phyloP scores from a whole-genome alignment of 352 stramenopile genomes.

The Pythium monospermum region DNA sequence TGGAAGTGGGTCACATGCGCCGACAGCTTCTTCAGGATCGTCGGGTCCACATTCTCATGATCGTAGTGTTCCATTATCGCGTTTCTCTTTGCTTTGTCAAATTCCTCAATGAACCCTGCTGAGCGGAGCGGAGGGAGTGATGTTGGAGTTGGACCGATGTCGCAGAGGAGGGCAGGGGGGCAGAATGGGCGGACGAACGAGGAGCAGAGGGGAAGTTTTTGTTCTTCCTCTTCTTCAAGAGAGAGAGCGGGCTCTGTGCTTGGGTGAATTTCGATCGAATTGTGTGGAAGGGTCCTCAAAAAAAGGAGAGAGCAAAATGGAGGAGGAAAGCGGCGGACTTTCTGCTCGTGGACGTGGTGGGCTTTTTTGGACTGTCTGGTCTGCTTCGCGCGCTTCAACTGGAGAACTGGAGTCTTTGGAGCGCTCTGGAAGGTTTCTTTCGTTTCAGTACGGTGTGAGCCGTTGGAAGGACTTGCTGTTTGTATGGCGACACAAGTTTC shows the following conservation, averaged over 20 bases:
- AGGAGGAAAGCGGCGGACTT: not conserved
- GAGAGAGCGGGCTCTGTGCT: not conserved
- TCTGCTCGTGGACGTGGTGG: not conserved
- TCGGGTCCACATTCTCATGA: slow-evolving; percentile 49
- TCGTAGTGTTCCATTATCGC: slow-evolving; percentile 38
- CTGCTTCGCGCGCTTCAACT: not conserved
- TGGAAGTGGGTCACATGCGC: slow-evolving; percentile 68
- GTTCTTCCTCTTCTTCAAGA: slow-evolving; percentile 1
- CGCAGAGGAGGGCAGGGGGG: not conserved
- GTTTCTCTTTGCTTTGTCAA: not conserved
- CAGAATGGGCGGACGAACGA: too few relatives aligned
- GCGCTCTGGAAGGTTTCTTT: not conserved
- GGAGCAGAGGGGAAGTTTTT: not conserved
- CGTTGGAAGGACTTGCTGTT: slow-evolving; percentile 3
- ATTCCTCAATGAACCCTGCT: not conserved
- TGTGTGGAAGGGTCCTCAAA: too few relatives aligned
- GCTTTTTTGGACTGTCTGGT: not conserved
- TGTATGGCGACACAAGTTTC: slow-evolving; percentile 11
- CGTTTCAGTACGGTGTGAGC: not conserved
- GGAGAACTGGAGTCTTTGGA: not conserved
- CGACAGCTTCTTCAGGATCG: slow-evolving; percentile 77
- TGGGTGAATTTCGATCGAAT: too few relatives aligned
- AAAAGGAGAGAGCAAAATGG: not conserved
- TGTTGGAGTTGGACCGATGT: too few relatives aligned
- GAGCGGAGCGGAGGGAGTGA: not conserved